A percentile compares a stretch with the other conserved stretches of the same genome.
Evolutionary conservation across 306 rosid genomes (phyloP).

Genomic region (Prunus campanulata): DNA sequence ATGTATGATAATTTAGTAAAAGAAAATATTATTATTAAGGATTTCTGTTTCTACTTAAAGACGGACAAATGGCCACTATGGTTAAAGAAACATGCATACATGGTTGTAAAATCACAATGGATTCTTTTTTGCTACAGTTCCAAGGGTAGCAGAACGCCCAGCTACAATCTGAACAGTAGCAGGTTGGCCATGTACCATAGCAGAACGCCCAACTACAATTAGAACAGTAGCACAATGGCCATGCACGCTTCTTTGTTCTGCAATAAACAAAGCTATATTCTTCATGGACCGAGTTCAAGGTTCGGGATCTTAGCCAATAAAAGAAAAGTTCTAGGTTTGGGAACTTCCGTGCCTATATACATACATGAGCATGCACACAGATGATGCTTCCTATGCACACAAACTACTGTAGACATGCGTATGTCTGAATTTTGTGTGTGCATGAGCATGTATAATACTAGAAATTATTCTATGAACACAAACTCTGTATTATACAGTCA

Average conservation of each 20-base stretch:
- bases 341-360: conserved; percentile 13
- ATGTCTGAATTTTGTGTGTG: neutral
- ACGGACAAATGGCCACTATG: neutral
- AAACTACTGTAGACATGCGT: neutral
- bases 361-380: neutral
- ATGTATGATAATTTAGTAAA: neutral
- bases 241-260: conserved; percentile 46
- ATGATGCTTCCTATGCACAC: neutral
- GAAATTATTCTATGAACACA: neutral
- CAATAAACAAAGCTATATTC: conserved; percentile 43
- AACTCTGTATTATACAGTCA: neutral
- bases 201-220: conserved; percentile 41
- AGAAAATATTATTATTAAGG: conserved; percentile 1
- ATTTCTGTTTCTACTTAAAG: conserved; percentile 19
- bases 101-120: conserved; percentile 22
- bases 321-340: conserved; percentile 8
- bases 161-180: conserved; percentile 34
- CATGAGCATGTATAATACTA: neutral
- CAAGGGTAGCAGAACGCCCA: conserved; percentile 39
- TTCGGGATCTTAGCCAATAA: neutral
- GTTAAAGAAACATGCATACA: conserved; percentile 45
- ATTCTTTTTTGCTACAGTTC: conserved; percentile 27
- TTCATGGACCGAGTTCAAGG: conserved; percentile 17
- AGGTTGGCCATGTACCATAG: conserved; percentile 32
- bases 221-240: conserved; percentile 37